phyloP scores from a whole-genome alignment of 768 basidiomycete species.

The Rhodosporidiobolus odoratus region DNA sequence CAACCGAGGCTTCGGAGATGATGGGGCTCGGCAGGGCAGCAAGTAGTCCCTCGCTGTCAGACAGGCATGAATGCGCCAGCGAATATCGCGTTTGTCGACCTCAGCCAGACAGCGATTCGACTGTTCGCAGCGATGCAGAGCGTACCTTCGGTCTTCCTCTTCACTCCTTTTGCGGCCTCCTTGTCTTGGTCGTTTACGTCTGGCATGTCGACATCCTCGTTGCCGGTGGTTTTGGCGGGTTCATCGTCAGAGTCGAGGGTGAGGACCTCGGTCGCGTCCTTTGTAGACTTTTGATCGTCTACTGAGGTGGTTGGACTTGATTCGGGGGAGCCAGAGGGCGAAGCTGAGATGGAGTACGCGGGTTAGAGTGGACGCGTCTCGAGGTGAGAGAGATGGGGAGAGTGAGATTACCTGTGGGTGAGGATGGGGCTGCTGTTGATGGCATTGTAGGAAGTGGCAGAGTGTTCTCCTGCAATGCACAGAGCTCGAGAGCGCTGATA shows the following conservation, averaged over 20 bases:
- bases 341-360: neutral
- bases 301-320: neutral
- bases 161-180: neutral
- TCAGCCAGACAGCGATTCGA: too few relatives aligned
- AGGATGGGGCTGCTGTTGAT: neutral
- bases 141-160: conserved; percentile 12
- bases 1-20: too few relatives aligned
- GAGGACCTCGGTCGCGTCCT: neutral
- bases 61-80: neutral
- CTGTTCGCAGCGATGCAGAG: too few relatives aligned
- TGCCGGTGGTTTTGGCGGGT: neutral
- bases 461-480: neutral
- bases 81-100: neutral
- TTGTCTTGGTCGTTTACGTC: neutral
- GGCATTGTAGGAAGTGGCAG: neutral
- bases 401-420: neutral
- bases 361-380: neutral
- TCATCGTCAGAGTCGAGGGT: neutral
- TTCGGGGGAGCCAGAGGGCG: too few relatives aligned
- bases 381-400: neutral
- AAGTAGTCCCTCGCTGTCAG: too few relatives aligned
- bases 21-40: too few relatives aligned
- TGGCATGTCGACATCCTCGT: neutral
- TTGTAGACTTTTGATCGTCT: neutral
- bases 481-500: neutral